phyloP scores from a whole-genome alignment of 495 filamentous ascomycete species.

The Achaetomiella virescens region DNA sequence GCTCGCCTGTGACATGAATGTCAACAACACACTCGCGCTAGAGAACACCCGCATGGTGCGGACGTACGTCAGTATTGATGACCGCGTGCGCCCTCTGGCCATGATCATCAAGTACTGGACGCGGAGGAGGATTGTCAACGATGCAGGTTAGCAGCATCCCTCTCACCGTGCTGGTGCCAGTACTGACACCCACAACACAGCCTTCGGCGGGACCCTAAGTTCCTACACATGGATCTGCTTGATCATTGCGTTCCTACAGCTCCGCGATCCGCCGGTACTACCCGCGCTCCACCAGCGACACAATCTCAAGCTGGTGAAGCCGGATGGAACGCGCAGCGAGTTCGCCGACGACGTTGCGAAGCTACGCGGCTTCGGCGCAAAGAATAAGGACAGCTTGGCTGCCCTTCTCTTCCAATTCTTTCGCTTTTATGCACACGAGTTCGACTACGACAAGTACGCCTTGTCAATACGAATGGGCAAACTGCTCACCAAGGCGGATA shows the following conservation, averaged over 20 bases:
- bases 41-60: slow-evolving; percentile 98
- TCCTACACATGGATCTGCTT: slow-evolving; percentile 99
- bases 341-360: slow-evolving; percentile 82
- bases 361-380: slow-evolving; percentile 63
- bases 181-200: slow-evolving; percentile 38
- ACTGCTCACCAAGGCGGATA: slow-evolving; percentile 76
- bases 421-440: slow-evolving; percentile 84
- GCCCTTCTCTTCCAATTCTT: slow-evolving; percentile 90
- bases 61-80: slow-evolving; percentile 91
- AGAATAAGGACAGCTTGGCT: slow-evolving; percentile 78
- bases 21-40: slow-evolving; percentile 90
- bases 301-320: slow-evolving; percentile 51
- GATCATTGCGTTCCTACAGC: slow-evolving; percentile 94
- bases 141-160: slow-evolving; percentile 65
- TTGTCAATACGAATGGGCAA: slow-evolving; percentile 83
- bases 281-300: slow-evolving; percentile 78
- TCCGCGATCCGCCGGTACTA: slow-evolving; percentile 77
- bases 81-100: slow-evolving; percentile 81
- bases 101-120: slow-evolving; percentile 99
- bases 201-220: slow-evolving; percentile 87
- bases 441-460: slow-evolving; percentile 78
- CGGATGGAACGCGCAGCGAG: slow-evolving; percentile 58
- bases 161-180: not conserved
- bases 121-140: slow-evolving; percentile 82
- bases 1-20: slow-evolving; percentile 96